Evolutionary conservation across 345 rosid genomes (phyloP), one percentile per base, ranked within the genome.

Genomic region (Eucalyptus tenuipes): DNA sequence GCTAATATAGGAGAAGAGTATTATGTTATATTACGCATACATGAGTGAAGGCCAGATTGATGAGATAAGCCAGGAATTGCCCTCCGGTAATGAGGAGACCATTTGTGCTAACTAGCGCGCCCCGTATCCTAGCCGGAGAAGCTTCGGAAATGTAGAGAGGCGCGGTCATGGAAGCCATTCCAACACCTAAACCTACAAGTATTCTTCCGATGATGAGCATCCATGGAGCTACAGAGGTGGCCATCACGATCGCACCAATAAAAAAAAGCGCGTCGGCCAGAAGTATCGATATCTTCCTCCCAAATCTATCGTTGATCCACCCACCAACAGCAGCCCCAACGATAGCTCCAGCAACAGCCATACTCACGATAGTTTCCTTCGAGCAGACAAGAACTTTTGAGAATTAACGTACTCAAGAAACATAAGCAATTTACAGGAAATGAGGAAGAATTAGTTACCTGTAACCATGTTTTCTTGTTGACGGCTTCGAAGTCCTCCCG

Each of bases 111-210:
- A 98, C 99, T 52, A 97, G 97, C 6, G 99, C 99, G 1, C 99
- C 99, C 90, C 99, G 86, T 33, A 97, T 97, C 90, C 92, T 94
- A 7, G 98, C 98, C 42, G 99, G 99, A 27, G 99, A 98, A 33
- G 97, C 94, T 89, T 98, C 98, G 0, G 99, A 97, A 66, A 98
- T 98, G 86, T 98, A 98, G 49, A 98, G 98, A 45, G 99, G 99
- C 0, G 99, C 87, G 1, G 98, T 96, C 99, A 98, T 97, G 86
- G 99, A 98, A 71, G 98, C 99, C 98, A 95, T 97, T 82, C 99
- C 99, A 14, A 97, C 99, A 11, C 99, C 99, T 7, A 97, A 89
- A 13, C 99, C 99, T 25, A 97, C 97, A 9, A 98, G 92, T 87
- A 96, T 61, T 88, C 99, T 95, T 14, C 99, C 99, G 5, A 96